Evolutionary conservation across 73 alveolate species (phyloP), one percentile per base, ranked within the genome.

Genomic region (Symbiodinium natans): DNA sequence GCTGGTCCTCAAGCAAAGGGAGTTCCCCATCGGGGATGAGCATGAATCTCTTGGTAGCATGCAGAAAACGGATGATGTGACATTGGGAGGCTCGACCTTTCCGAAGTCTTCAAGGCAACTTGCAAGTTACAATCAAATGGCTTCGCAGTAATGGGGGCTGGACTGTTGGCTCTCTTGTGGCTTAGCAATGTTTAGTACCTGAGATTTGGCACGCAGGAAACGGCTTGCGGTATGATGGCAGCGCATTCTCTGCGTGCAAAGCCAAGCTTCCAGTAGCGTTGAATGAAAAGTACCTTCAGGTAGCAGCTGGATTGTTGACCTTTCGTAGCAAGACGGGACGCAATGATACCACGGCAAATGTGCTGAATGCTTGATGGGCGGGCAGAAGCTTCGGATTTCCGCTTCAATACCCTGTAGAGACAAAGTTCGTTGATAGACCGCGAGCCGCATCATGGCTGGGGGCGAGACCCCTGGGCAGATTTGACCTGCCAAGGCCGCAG

Each of bases 401-500:
- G n/a, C n/a, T n/a, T n/a, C n/a, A n/a, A n/a, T n/a, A n/a, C n/a
- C n/a, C n/a, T n/a, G n/a, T n/a, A n/a, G n/a, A n/a, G n/a, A n/a
- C n/a, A n/a, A n/a, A n/a, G n/a, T n/a, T n/a, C n/a, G n/a, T n/a
- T n/a, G n/a, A n/a, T n/a, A n/a, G n/a, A n/a, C n/a, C n/a, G n/a
- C n/a, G n/a, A n/a, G n/a, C n/a, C n/a, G n/a, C n/a, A n/a, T n/a
- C n/a, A n/a, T n/a, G n/a, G n/a, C n/a, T n/a, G n/a, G n/a, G n/a
- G n/a, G n/a, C n/a, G n/a, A n/a, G n/a, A n/a, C n/a, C n/a, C n/a
- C n/a, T n/a, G n/a, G n/a, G n/a, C n/a, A n/a, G n/a, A n/a, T 10
- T 52, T 52, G 71, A 29, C 71, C 71, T 52, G 71, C 71, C n/a
- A 38, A 40, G 90, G 90, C 90, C 90, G 59, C 40, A 82, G 38